Conservation (phyloP, 768 basidiomycete species). For the Cystofilobasidium bisporidii region DNA sequence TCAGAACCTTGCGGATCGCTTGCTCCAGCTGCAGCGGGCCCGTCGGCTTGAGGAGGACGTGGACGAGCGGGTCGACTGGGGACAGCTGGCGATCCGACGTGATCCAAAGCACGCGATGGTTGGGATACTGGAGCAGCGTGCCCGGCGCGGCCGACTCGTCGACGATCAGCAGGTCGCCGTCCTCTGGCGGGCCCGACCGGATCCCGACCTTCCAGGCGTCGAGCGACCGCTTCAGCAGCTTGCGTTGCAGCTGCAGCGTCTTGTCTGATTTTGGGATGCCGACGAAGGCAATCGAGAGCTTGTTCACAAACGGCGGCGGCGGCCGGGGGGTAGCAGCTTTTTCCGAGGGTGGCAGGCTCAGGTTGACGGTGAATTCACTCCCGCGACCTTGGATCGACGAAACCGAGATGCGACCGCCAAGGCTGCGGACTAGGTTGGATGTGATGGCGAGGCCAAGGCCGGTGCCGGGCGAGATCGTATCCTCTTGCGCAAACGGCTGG, state of each 20-base stretch:
- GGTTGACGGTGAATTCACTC: not conserved
- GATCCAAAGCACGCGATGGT: not conserved
- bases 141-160: not conserved
- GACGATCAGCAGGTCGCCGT: not conserved
- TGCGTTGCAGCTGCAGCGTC: not conserved
- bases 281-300: not conserved
- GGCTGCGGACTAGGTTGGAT: slow-evolving; percentile 1
- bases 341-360: not conserved
- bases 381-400: slow-evolving; percentile 2
- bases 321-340: not conserved
- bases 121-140: not conserved
- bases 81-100: not conserved
- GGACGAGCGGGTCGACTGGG: not conserved
- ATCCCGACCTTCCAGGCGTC: not conserved
- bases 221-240: not conserved
- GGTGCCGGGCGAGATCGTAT: slow-evolving; percentile 82
- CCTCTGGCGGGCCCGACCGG: not conserved
- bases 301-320: not conserved
- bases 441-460: slow-evolving; percentile 80
- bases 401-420: slow-evolving; percentile 4
- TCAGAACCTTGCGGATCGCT: not conserved
- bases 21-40: not conserved
- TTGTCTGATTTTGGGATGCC: not conserved
- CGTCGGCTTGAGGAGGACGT: not conserved
- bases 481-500: slow-evolving; percentile 53